Evolutionary conservation across 2,329 filamentous ascomycete species (phyloP).

Genomic region (Aspergillus ochraceus): DNA sequence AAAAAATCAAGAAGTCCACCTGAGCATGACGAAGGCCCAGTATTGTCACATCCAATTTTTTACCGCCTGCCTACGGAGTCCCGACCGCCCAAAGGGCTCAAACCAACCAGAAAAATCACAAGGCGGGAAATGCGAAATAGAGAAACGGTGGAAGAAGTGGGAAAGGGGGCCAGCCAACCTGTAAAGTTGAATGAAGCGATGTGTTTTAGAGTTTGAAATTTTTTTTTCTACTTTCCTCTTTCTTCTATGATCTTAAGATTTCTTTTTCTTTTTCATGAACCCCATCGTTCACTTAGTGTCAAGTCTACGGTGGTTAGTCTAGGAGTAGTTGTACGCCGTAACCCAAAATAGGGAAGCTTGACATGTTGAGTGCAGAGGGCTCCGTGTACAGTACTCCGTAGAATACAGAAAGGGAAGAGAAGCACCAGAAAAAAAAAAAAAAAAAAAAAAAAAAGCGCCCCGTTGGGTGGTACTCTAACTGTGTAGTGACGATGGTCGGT

Average conservation of each 20-base stretch:
- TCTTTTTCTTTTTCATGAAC: not conserved
- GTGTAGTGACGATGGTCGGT: not conserved
- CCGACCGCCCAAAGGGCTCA: slow-evolving; percentile 1
- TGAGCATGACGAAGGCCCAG: not conserved
- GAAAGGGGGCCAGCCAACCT: not conserved
- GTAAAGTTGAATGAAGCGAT: not conserved
- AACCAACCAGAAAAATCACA: not conserved
- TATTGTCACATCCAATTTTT: slow-evolving; percentile 2
- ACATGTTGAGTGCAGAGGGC: no score
- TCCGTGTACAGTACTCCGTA: not conserved
- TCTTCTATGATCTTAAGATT: not conserved
- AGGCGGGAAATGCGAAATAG: not conserved
- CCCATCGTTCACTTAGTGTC: not conserved
- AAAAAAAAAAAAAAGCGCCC: not conserved
- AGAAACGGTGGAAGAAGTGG: not conserved
- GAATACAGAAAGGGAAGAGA: not conserved
- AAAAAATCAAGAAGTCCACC: not conserved
- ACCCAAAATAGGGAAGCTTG: not conserved
- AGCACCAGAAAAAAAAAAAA: not conserved
- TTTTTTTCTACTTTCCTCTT: not conserved
- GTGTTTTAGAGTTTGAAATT: not conserved
- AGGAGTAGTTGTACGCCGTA: not conserved
- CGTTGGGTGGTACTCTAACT: not conserved
- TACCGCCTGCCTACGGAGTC: not conserved
- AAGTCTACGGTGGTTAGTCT: not conserved